Evolutionary conservation across 2,329 filamentous ascomycete genomes (phyloP), one percentile per base, ranked within the genome.

Genomic region (Calonectria hawksworthii): DNA sequence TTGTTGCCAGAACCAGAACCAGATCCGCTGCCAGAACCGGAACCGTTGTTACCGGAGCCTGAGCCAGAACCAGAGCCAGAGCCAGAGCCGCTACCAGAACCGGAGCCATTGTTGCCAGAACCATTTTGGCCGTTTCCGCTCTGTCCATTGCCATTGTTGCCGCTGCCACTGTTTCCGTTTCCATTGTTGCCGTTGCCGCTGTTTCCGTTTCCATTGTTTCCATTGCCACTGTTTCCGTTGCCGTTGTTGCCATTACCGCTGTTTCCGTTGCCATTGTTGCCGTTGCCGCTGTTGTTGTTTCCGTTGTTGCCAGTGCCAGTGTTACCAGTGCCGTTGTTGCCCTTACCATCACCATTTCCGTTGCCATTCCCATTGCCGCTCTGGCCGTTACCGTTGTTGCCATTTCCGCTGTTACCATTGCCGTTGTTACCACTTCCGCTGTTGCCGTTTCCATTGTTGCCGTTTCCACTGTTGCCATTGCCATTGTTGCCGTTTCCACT

Each of bases 141-240:
- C n/a, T n/a, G n/a, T n/a, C 87, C 83, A 0, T 38, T 38, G 0
- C 54, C 54, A 18, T 26, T 23, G 34, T 59, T 59, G 3, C 75
- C 66, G 23, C 72, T 63, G 10, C 54, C 54, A 41, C 73, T 69
- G 47, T 68, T 52, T 11, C 51, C 61, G 21, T 54, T 61, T 11
- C 68, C 54, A 26, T 30, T 13, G 23, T 73, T 51, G 34, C 26
- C 26, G 68, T 74, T 52, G 18, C 74, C 75, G 23, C 64, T 38
- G 16, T 76, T 54, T 32, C 73, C 18, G 30, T 38, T 32, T 14
- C 75, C 68, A 28, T 74, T 61, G 65, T 75, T 74, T 21, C 71
- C 52, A 18, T 54, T 67, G 3, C 44, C 50, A 16, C 51, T 65
- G 21, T 56, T 61, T n/a, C 75, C 30, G 8, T 65, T 28, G 16